A percentile compares a stretch with the other conserved stretches of the same genome.
These are phyloP conservation scores for Neonectria ditissima DNA, from an alignment of 2,329 filamentous ascomycete genomes.

Conservation along the genomic window DNA sequence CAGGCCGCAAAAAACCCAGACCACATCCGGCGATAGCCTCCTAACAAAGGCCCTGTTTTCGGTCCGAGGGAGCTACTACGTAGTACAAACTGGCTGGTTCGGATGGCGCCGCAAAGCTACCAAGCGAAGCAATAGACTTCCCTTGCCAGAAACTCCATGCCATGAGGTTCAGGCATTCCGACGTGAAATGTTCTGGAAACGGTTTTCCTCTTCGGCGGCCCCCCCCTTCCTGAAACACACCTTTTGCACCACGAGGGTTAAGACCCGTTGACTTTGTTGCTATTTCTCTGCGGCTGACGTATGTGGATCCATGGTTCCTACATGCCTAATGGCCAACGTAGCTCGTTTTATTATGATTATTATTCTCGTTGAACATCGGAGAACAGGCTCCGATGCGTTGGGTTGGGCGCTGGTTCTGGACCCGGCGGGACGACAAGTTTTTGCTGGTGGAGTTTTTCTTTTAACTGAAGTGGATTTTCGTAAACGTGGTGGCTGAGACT, in stretches of 20 bases:
- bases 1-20: too few relatives aligned
- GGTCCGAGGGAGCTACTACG: slow-evolving; percentile 25
- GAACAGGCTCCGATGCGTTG: neutral
- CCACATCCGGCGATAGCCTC: too few relatives aligned
- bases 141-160: neutral
- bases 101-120: slow-evolving; percentile 38
- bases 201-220: neutral
- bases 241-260: too few relatives aligned
- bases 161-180: neutral
- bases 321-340: too few relatives aligned
- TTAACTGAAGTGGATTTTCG: neutral
- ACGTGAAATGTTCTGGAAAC: slow-evolving; percentile 2
- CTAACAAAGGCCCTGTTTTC: slow-evolving; percentile 9
- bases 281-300: slow-evolving; percentile 2
- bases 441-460: slow-evolving; percentile 1
- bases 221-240: too few relatives aligned
- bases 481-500: neutral
- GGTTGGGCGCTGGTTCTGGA: slow-evolving; percentile 7
- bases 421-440: slow-evolving; percentile 6
- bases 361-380: neutral
- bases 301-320: neutral
- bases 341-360: too few relatives aligned
- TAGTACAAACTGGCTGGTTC: too few relatives aligned
- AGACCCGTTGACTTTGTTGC: neutral
- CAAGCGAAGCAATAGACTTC: neutral